Conservation (phyloP, 306 rosid species). For the Vicia faba region DNA sequence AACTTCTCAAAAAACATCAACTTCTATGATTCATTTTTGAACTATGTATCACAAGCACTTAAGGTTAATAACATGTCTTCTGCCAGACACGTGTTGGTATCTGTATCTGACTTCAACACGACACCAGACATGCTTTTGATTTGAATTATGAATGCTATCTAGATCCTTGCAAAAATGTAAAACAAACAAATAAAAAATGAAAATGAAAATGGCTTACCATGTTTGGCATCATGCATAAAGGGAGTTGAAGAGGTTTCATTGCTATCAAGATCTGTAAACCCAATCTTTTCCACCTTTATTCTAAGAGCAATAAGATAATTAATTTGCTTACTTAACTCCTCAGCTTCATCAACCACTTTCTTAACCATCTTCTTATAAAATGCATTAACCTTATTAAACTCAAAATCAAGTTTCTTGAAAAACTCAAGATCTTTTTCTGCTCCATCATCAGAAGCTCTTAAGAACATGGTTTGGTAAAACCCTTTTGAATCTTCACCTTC, state of each 20-base stretch:
- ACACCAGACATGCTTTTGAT: neutral
- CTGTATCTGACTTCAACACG: no score
- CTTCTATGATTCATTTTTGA: neutral
- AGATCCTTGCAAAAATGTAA: neutral
- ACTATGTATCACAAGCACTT: neutral
- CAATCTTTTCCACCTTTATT: slow-evolving; percentile 59
- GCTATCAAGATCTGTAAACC: slow-evolving; percentile 29
- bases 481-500: slow-evolving; percentile 43
- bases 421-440: slow-evolving; percentile 56
- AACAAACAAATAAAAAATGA: neutral
- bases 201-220: slow-evolving; percentile 43
- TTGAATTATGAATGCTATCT: neutral
- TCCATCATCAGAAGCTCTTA: slow-evolving; percentile 52
- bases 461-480: slow-evolving; percentile 53
- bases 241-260: slow-evolving; percentile 37
- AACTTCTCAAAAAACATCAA: neutral
- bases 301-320: slow-evolving; percentile 67
- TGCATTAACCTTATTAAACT: slow-evolving; percentile 67
- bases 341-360: slow-evolving; percentile 61
- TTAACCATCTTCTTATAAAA: slow-evolving; percentile 63
- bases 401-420: slow-evolving; percentile 65
- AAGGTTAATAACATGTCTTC: neutral
- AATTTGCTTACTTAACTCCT: slow-evolving; percentile 73
- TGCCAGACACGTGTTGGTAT: neutral
- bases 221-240: slow-evolving; percentile 29